phyloP scores from a whole-genome alignment of 495 filamentous ascomycete species.

The Lasiosphaeriaceae sp. region DNA sequence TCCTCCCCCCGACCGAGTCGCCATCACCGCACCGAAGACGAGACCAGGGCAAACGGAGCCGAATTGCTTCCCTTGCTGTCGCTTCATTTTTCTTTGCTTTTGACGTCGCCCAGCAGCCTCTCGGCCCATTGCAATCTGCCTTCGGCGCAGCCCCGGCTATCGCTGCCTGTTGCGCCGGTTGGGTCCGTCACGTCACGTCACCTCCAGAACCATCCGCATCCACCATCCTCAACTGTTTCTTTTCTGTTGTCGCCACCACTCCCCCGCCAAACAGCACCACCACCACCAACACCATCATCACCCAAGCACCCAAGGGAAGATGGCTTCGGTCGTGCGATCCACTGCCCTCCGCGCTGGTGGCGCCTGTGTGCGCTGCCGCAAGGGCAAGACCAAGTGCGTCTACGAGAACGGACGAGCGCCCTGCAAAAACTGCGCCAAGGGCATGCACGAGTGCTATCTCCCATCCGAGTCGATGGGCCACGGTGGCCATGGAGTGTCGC shows the following conservation, averaged over 20 bases:
- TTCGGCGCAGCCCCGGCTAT: conserved; percentile 24
- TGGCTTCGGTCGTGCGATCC: conserved; percentile 45
- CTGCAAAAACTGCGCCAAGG: conserved; percentile 53
- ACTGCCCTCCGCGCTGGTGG: conserved; percentile 51
- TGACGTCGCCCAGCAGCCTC: background rate
- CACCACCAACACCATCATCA: background rate
- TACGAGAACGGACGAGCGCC: conserved; percentile 50
- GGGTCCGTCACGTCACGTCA: background rate
- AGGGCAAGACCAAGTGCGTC: conserved; percentile 52
- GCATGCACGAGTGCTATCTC: conserved; percentile 51
- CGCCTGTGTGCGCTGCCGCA: conserved; percentile 51
- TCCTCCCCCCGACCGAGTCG: conserved; percentile 4
- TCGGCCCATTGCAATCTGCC: background rate
- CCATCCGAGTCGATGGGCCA: conserved; percentile 49
- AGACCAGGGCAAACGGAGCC: background rate
- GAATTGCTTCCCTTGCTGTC: background rate
- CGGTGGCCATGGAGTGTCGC: conserved; percentile 42
- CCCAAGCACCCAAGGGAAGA: conserved; percentile 5
- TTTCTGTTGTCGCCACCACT: background rate
- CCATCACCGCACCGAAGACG: conserved; percentile 10
- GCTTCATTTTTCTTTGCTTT: background rate
- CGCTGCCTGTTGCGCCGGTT: conserved; percentile 13
- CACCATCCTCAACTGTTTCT: background rate
- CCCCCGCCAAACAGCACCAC: background rate
- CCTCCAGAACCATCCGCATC: too few species aligned